Percentiles rank a stretch among this genome's conserved stretches.
These are phyloP conservation scores for Aspergillus neotritici DNA, from an alignment of 2,329 filamentous ascomycete genomes.

Conservation along the genomic window DNA sequence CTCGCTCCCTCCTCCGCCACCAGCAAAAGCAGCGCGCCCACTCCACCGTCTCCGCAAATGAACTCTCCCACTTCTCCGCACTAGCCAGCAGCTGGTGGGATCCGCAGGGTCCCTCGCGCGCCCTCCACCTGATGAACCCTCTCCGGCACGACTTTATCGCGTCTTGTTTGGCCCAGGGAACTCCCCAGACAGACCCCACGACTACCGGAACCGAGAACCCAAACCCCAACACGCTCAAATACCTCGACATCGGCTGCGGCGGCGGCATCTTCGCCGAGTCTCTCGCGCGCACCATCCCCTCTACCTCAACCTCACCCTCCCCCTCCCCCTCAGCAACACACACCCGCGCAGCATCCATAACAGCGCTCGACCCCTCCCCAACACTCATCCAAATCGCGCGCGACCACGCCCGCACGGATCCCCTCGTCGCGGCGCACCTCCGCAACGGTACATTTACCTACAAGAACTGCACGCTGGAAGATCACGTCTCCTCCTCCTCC, in stretches of 20 bases:
- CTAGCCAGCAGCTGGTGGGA: conserved; percentile 98
- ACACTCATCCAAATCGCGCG: conserved; percentile 58
- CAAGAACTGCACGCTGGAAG: conserved; percentile 70
- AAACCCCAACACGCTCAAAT: conserved; percentile 42
- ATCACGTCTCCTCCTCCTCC: conserved; percentile 16
- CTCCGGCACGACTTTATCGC: conserved; percentile 88
- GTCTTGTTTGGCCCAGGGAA: conserved; percentile 58
- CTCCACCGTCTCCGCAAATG: conserved; percentile 67
- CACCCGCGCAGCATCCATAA: conserved; percentile 38
- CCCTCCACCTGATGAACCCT: conserved; percentile 97
- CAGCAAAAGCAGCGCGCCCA: conserved; percentile 18
- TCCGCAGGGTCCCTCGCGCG: conserved; percentile 80
- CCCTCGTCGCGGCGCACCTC: conserved; percentile 49
- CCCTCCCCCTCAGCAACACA: conserved; percentile 19
- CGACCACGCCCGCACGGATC: conserved; percentile 69
- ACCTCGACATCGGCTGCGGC: conserved; percentile 91
- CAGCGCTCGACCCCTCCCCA: conserved; percentile 43
- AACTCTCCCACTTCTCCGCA: conserved; percentile 89
- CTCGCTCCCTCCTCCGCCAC: not conserved
- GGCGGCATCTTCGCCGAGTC: conserved; percentile 92
- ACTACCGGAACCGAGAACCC: conserved; percentile 11
- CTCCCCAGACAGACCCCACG: conserved; percentile 30
- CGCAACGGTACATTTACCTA: conserved; percentile 61
- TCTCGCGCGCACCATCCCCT: conserved; percentile 39
- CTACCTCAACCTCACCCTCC: conserved; percentile 3